Evolutionary conservation across 2,329 filamentous ascomycete species (phyloP), one percentile per base, ranked within the genome.

Genomic region (Zasmidium citrigriseum): DNA sequence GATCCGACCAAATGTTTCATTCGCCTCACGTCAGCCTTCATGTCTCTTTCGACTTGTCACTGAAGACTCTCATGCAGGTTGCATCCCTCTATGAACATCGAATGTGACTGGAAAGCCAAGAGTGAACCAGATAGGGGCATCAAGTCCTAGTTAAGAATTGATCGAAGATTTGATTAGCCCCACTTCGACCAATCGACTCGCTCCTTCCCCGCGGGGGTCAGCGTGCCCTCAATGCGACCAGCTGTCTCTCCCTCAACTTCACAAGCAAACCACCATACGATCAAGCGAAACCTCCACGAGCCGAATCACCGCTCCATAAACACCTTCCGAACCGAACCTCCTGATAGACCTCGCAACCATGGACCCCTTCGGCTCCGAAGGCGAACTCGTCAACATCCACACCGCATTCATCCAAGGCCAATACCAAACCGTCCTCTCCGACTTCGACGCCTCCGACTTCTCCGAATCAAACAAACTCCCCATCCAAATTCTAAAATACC

Each of bases 381-480:
- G 84, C 76, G 85, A 88, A 76, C 84, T 88, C 69, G 81, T 87
- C 71, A 87, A 86, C 78, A 84, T 87, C 72, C 83, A 86, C 78
- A 86, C 82, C 70, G 83, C 84, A 72, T 87, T 86, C 78, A 81
- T 86, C 76, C 83, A 86, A 75, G 92, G 90, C 72, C 93, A 96
- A 81, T 96, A 91, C 82, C 84, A 90, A 72, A 83, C 88, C 72
- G 93, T 96, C 64, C 77, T 96, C 76, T 61, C 61, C 64, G 89
- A 95, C 78, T 96, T 92, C 78, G 89, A 96, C 76, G 89, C 87
- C 46, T 86, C 89, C 4, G 82, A 87, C 59, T 89, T 98, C 71
- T 95, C 90, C 46, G 67, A 87, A 63, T 86, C 89, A 69, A 97
- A 97, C 78, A 82, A 82, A 48, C 82, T 92, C 14, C 86, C 91